Base-by-base conservation (phyloP, 768 basidiomycete genomes). In the Lentinus tigrinus region DNA sequence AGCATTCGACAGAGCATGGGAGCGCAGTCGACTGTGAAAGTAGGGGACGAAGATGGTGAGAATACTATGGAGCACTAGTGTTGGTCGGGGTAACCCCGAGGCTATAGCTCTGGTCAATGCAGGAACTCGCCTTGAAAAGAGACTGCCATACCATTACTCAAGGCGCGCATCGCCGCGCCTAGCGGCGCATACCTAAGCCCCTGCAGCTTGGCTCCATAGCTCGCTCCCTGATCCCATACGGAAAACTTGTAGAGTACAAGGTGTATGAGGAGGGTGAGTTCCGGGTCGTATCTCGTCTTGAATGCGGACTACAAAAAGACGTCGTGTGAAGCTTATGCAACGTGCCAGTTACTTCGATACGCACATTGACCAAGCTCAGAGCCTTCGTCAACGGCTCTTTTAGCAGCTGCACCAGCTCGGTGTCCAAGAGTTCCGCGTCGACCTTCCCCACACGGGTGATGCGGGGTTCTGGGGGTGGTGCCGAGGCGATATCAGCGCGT, bases 381-480 rank as follows among this genome's bases (percentile, higher is more conserved):
- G 94, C 85, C 58, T 82, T 88, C 61, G 78, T 76, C 47, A 98
- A 71, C n/a, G 94, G 95, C 53, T 91, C 91, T 66, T 84, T 85
- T 31, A 98, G 79, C 58, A 97, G 74, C 27, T 85, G 81, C 31
- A 89, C 84, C 17, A 98, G 82, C 61, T 97, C 94, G 63, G 87
- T 84, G 74, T 98, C 96, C 47, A 98, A 81, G 23, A 95, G 79
- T 65, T 93, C 89, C 3, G 95, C 85, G 71, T 98, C 96, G 52
- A 98, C 84, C 72, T 96, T 92, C 8, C 91, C 89, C 47, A 98
- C 93, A 43, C 95, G 89, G 24, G 85, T 76, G 28, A 87, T 74
- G n/a, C 87, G 80, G 26, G 78, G 69, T 47, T 60, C 54, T 24
- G 76, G 71, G n/a, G 68, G 53, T 16, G 69, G 52, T 9, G 67